Evolutionary conservation across 805 yeast genomes (phyloP).

Genomic region (Yarrowia hollandica): DNA sequence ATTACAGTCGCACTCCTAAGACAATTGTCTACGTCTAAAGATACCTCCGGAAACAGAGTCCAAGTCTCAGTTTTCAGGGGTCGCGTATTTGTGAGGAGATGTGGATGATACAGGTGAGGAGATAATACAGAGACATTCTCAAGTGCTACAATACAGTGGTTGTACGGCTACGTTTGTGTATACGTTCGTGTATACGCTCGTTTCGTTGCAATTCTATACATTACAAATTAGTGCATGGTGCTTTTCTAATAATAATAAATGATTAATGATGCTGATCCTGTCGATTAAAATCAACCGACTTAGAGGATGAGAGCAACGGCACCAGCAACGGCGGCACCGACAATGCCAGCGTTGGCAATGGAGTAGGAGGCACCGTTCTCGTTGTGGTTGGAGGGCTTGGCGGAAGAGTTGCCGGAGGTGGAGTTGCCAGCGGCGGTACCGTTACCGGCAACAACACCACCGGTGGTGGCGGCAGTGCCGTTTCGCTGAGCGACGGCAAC

Average conservation of each 20-base stretch:
- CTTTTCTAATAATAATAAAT: conserved; percentile 28
- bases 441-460: conserved; percentile 31
- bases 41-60: too few relatives aligned
- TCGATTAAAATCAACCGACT: conserved; percentile 28
- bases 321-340: conserved; percentile 46
- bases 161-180: too few relatives aligned
- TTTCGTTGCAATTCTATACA: conserved; percentile 10
- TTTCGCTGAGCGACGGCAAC: conserved; percentile 35
- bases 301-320: conserved; percentile 44
- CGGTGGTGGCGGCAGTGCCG: conserved; percentile 33
- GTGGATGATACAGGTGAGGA: too few relatives aligned
- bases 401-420: conserved; percentile 35
- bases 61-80: too few relatives aligned
- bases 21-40: too few relatives aligned
- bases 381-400: conserved; percentile 36
- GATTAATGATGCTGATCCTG: conserved; percentile 21
- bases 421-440: conserved; percentile 32
- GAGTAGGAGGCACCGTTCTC: conserved; percentile 39
- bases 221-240: conserved; percentile 28
- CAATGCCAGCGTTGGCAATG: conserved; percentile 43
- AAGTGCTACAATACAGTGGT: too few relatives aligned
- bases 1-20: too few relatives aligned
- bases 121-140: too few relatives aligned
- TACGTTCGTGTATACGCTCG: too few relatives aligned
- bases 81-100: too few relatives aligned